A percentile compares a stretch with the other conserved stretches of the same genome.
Conservation (phyloP, 805 yeast species). For the Priceomyces carsonii region DNA sequence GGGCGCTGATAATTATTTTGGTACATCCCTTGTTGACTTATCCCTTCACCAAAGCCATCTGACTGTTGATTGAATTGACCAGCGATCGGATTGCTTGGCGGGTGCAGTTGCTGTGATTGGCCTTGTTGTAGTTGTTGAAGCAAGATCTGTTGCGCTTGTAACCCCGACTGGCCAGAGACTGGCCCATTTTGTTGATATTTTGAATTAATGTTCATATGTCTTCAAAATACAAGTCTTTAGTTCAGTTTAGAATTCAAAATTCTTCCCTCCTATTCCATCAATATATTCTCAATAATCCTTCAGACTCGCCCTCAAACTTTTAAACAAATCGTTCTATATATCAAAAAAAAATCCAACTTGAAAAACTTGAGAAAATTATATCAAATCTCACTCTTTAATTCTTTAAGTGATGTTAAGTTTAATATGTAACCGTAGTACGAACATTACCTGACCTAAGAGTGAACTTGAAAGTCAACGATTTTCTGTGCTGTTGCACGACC, state of each 20-base stretch:
- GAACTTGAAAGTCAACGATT: slow-evolving; percentile 2
- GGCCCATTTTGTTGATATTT: slow-evolving; percentile 33
- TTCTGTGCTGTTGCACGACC: slow-evolving; percentile 2
- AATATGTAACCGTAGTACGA: too few relatives aligned
- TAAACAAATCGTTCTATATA: too few relatives aligned
- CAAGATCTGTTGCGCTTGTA: slow-evolving; percentile 45
- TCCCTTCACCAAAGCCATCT: slow-evolving; percentile 15
- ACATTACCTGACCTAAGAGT: too few relatives aligned
- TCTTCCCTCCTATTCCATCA: too few relatives aligned
- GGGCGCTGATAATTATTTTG: slow-evolving; percentile 22
- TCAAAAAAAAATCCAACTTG: too few relatives aligned
- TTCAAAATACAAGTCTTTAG: too few relatives aligned
- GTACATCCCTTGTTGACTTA: slow-evolving; percentile 18
- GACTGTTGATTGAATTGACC: slow-evolving; percentile 14
- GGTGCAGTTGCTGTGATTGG: slow-evolving; percentile 23
- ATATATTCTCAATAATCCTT: too few relatives aligned
- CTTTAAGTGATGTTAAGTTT: too few relatives aligned
- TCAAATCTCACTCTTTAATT: too few relatives aligned
- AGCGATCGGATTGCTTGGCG: slow-evolving; percentile 9
- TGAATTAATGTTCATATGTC: slow-evolving; percentile 36
- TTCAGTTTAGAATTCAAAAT: too few relatives aligned
- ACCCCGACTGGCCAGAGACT: slow-evolving; percentile 31
- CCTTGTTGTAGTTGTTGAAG: slow-evolving; percentile 45
- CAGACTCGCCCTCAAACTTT: too few relatives aligned
- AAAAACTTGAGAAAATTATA: too few relatives aligned